Evolutionary conservation across 163 green algal species (phyloP).

Genomic region (Dunaliella salina): DNA sequence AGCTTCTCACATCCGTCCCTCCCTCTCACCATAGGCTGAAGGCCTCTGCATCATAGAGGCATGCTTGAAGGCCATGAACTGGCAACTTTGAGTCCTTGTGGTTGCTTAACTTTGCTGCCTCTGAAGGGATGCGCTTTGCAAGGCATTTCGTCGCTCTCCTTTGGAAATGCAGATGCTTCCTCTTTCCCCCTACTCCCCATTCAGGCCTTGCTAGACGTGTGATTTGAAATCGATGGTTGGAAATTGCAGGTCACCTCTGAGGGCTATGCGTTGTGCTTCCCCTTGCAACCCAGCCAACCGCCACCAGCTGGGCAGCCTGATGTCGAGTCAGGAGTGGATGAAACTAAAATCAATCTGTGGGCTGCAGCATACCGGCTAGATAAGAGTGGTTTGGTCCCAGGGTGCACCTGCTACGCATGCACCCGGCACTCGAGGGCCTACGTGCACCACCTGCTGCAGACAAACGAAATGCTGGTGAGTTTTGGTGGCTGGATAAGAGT

Average conservation of each 20-base stretch:
- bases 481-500: constrained; percentile 52
- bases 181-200: too few species aligned
- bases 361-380: constrained; percentile 54
- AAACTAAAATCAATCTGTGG: constrained; percentile 68
- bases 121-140: too few species aligned
- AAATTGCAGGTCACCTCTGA: constrained; percentile 30
- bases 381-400: constrained; percentile 48
- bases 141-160: too few species aligned
- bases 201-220: too few species aligned
- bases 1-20: too few species aligned
- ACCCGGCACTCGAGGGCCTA: constrained; percentile 73
- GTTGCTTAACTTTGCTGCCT: too few species aligned
- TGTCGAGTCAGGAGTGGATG: constrained; percentile 32
- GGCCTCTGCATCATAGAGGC: too few species aligned
- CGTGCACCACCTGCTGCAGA: constrained; percentile 83
- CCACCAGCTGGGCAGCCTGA: constrained; percentile 10
- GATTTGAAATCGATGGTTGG: too few species aligned
- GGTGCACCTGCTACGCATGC: constrained; percentile 75
- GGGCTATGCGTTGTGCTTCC: constrained; percentile 67
- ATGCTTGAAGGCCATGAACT: too few species aligned
- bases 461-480: constrained; percentile 72
- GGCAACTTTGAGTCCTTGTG: too few species aligned
- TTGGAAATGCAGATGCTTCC: too few species aligned
- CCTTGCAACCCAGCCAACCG: constrained; percentile 20
- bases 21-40: too few species aligned